Conservation (phyloP, 192 early-diverging fungal species). For the Coemansia sp. region DNA sequence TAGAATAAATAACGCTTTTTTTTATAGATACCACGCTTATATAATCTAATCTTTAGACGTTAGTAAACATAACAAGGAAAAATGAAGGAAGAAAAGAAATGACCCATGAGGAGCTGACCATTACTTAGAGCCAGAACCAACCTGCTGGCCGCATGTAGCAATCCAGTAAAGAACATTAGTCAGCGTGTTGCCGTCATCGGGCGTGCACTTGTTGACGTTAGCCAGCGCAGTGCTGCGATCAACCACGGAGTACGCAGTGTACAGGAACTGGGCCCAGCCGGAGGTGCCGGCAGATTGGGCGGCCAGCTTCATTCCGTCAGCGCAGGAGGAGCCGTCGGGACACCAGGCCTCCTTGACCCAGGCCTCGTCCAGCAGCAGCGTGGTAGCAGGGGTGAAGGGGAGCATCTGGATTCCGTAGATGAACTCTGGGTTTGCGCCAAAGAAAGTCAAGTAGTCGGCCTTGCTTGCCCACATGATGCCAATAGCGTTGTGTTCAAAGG, state of each 20-base stretch:
- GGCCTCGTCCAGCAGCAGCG: conserved; percentile 29
- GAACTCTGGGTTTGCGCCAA: conserved; percentile 51
- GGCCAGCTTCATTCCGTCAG: conserved; percentile 47
- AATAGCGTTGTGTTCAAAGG: conserved; percentile 45
- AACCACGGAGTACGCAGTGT: conserved; percentile 51
- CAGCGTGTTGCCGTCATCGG: conserved; percentile 58
- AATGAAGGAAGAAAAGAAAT: conserved; percentile 5
- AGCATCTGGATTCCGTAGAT: conserved; percentile 62
- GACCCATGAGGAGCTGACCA: background rate
- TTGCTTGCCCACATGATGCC: conserved; percentile 59
- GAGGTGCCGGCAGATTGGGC: conserved; percentile 24
- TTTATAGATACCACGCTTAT: background rate
- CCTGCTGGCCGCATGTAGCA: conserved; percentile 40
- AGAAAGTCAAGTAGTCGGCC: conserved; percentile 53
- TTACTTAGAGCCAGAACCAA: background rate
- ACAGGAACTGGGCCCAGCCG: conserved; percentile 54
- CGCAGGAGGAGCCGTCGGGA: conserved; percentile 22
- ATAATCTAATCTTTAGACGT: background rate
- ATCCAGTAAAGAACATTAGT: conserved; percentile 59
- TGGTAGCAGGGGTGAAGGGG: conserved; percentile 55
- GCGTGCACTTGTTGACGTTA: conserved; percentile 23
- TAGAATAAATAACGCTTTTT: too few species aligned
- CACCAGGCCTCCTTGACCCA: conserved; percentile 57
- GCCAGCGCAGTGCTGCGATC: conserved; percentile 42
- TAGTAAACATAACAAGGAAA: background rate